A percentile compares a stretch with the other conserved stretches of the same genome.
These are phyloP conservation scores for Emergomyces orientalis DNA, from an alignment of 2,329 filamentous ascomycete species.

Conservation along the genomic window DNA sequence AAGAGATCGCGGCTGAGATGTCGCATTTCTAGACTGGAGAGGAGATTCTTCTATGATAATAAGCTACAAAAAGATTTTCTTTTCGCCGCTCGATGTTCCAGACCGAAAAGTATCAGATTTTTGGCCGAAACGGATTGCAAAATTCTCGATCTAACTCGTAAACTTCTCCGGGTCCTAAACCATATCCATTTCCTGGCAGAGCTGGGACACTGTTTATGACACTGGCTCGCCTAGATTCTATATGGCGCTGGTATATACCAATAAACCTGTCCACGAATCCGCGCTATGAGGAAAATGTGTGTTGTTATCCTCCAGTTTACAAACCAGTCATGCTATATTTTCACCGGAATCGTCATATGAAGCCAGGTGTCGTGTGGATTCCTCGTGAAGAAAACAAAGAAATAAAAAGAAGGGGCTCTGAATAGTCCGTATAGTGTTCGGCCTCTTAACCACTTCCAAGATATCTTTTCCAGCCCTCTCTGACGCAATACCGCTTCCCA, in stretches of 20 bases:
- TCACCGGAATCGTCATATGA: background rate
- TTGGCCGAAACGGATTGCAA: background rate
- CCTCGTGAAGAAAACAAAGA: background rate
- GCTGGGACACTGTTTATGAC: background rate
- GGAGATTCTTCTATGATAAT: background rate
- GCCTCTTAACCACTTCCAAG: slow-evolving; percentile 37
- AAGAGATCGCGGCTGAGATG: slow-evolving; percentile 20
- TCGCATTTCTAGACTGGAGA: background rate
- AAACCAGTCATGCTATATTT: background rate
- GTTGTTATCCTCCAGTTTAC: background rate
- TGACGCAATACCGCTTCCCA: slow-evolving; percentile 55
- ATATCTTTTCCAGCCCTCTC: slow-evolving; percentile 78
- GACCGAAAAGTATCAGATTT: background rate
- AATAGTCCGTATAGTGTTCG: background rate
- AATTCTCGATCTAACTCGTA: background rate
- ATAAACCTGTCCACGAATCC: background rate
- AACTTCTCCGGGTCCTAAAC: background rate
- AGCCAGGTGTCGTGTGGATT: background rate
- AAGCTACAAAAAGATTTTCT: background rate
- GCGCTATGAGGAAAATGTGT: background rate
- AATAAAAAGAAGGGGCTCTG: background rate
- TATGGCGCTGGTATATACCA: background rate
- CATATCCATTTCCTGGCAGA: background rate
- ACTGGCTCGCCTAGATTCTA: background rate
- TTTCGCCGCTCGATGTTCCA: background rate